Conservation (phyloP, 2,329 filamentous ascomycete species). For the Zarea fungicola region DNA sequence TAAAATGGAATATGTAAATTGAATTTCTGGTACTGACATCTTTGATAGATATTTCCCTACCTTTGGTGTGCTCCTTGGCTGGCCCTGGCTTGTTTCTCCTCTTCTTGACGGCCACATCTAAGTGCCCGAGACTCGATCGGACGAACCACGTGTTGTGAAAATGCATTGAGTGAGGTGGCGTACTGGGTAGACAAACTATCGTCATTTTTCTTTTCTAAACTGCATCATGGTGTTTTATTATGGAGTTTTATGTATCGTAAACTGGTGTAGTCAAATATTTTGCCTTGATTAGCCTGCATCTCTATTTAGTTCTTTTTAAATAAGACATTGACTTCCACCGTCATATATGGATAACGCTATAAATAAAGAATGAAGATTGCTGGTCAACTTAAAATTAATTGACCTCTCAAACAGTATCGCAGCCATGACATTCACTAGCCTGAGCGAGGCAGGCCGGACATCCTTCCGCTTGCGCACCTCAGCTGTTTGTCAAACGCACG, state of each 20-base stretch:
- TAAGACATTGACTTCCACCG: neutral
- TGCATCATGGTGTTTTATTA: too few species aligned
- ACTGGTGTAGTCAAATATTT: neutral
- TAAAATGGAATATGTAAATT: neutral
- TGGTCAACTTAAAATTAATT: too few species aligned
- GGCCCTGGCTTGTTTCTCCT: conserved; percentile 27
- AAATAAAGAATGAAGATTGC: too few species aligned
- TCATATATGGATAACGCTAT: neutral
- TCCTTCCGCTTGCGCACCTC: too few species aligned
- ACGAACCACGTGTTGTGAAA: neutral
- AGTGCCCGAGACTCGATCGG: neutral
- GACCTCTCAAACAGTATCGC: too few species aligned
- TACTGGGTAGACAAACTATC: neutral
- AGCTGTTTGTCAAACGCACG: too few species aligned
- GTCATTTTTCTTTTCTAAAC: neutral
- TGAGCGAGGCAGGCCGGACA: too few species aligned
- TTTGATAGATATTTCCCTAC: conserved; percentile 30
- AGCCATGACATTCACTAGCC: too few species aligned
- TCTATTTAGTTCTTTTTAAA: neutral
- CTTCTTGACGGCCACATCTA: conserved; percentile 29
- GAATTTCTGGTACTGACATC: conserved; percentile 13
- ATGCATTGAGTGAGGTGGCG: neutral
- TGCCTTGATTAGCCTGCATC: neutral
- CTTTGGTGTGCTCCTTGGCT: conserved; percentile 29
- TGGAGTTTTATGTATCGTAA: too few species aligned